Base-by-base conservation (phyloP, 2,329 filamentous ascomycete genomes). In the Colletotrichum eleusines region DNA sequence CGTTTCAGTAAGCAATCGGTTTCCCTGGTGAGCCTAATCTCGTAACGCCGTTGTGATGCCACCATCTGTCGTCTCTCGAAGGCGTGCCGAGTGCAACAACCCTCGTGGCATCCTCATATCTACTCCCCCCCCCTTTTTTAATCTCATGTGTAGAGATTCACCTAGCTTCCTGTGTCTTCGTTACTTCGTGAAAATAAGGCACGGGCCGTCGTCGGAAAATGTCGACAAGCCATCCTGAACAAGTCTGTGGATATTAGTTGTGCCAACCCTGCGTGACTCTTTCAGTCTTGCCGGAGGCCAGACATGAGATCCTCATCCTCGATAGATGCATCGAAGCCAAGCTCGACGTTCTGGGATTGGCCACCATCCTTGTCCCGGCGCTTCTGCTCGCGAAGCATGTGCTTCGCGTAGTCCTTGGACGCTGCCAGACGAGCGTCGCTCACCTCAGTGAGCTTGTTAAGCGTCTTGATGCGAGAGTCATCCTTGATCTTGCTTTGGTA, bases 251-350 rank as follows among this genome's bases (percentile, higher is more conserved):
- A 35, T 20, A 28, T 18, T 44, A 38, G 14, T 38, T 54, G 42
- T 18, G 42, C 60, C n/a, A n/a, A 23, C 12, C 7, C 35, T 23
- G 48, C 23, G 9, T 42, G 38, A 23, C 42, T n/a, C 28, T n/a
- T 61, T 59, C 66, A 73, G 42, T 63, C 66, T 58, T 74, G 73
- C 38, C 74, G 73, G 23, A 82, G 77, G 23, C 83, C 87, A 16
- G 83, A 84, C 88, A 90, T 90, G 31, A 90, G 77, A 73, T 90
- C 88, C 76, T 90, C 88, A n/a, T 90, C 88, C 65, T 89, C 87
- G 46, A 88, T 80, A 60, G 84, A 80, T 16, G 80, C 77, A 33
- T 87, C 83, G 69, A 87, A 88, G 50, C 79, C 81, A 33, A 81
- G 68, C 3, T 78, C 75, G 3, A 77, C 75, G 61, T 79, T 77